These are phyloP conservation scores for Volvox carteri DNA, from an alignment of 163 green algal genomes.

Conservation along the genomic window DNA sequence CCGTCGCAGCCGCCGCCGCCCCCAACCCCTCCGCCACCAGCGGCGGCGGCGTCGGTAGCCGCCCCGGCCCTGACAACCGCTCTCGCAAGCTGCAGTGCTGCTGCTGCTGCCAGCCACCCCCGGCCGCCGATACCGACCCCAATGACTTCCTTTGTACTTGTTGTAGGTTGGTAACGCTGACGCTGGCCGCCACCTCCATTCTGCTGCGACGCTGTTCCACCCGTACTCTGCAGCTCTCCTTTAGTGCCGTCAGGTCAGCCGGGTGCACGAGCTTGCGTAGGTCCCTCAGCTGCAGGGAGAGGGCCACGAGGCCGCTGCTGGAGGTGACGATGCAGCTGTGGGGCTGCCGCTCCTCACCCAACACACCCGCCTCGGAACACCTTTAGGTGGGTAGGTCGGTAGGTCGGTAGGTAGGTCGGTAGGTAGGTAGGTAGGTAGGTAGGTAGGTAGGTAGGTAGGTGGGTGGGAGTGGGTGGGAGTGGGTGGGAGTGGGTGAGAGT, in stretches of 20 bases:
- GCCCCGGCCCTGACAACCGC: neutral
- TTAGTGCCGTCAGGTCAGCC: neutral
- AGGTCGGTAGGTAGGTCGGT: too few species aligned
- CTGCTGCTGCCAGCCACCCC: neutral
- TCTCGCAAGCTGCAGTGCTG: neutral
- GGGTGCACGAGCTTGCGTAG: slow-evolving; percentile 49
- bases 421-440: too few species aligned
- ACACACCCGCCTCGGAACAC: slow-evolving; percentile 42
- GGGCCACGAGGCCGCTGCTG: neutral
- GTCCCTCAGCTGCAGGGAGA: neutral
- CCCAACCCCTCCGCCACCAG: neutral
- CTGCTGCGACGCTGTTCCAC: neutral
- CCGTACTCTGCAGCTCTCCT: slow-evolving; percentile 1
- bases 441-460: too few species aligned
- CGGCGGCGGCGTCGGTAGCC: neutral
- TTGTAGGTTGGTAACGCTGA: slow-evolving; percentile 10
- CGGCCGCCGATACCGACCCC: neutral
- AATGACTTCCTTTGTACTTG: neutral
- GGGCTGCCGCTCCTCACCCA: slow-evolving; percentile 32
- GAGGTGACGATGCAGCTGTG: slow-evolving; percentile 27
- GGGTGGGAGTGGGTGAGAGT: too few species aligned
- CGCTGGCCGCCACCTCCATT: neutral
- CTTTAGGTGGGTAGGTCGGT: too few species aligned
- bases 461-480: too few species aligned
- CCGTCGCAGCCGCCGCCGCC: neutral